Evolutionary conservation across 345 rosid genomes (phyloP).

Genomic region (Bruguiera gymnorhiza): DNA sequence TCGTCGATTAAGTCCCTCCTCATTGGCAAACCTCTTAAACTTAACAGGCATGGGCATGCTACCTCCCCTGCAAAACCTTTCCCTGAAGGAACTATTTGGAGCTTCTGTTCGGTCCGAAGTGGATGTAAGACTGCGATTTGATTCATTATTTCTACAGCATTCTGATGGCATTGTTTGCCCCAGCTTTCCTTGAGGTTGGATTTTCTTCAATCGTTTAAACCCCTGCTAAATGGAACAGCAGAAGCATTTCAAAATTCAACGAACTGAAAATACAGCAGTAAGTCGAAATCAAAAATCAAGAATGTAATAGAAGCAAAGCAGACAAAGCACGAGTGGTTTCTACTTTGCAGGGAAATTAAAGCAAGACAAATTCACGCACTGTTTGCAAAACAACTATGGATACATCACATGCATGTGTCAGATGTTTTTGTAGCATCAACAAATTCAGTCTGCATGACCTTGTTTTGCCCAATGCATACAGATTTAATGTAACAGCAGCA

Average conservation of each 20-base stretch:
- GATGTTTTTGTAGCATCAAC: background rate
- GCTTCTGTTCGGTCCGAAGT: slow-evolving; percentile 26
- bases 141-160: slow-evolving; percentile 31
- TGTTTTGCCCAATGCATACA: background rate
- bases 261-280: background rate
- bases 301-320: background rate
- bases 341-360: background rate
- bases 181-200: slow-evolving; percentile 36
- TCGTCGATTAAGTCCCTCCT: slow-evolving; percentile 32
- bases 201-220: slow-evolving; percentile 58
- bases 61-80: slow-evolving; percentile 35
- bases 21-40: slow-evolving; percentile 37
- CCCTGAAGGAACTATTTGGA: slow-evolving; percentile 27
- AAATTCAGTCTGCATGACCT: background rate
- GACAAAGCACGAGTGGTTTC: background rate
- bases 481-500: background rate
- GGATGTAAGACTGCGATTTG: slow-evolving; percentile 15
- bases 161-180: slow-evolving; percentile 31
- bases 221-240: slow-evolving; percentile 34
- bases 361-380: background rate
- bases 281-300: background rate
- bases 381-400: background rate
- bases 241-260: background rate
- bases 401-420: background rate
- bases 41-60: slow-evolving; percentile 43